phyloP scores from a whole-genome alignment of 2,329 filamentous ascomycete genomes.

The Phialophora macrospora region DNA sequence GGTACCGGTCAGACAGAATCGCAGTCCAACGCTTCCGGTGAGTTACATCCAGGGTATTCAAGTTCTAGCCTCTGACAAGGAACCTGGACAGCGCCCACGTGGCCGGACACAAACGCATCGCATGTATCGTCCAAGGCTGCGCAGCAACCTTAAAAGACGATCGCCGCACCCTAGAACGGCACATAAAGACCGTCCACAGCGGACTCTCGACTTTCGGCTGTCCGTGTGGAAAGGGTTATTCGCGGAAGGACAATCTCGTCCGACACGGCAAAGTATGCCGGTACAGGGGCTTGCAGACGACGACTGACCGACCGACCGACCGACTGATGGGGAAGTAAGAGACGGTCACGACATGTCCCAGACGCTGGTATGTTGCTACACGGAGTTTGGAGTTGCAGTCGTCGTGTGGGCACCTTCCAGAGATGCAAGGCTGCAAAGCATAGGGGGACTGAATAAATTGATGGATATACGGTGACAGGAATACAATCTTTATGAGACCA shows the following conservation, averaged over 20 bases:
- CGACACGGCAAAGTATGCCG: not conserved
- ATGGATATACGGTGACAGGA: no score
- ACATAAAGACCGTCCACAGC: conserved; percentile 1
- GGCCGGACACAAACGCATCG: not conserved
- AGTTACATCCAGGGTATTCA: not conserved
- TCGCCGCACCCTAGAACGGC: conserved; percentile 3
- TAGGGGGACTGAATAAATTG: no score
- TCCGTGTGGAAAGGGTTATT: conserved; percentile 4
- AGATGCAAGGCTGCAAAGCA: no score
- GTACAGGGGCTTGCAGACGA: no score
- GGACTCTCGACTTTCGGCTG: not conserved
- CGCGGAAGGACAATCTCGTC: conserved; percentile 10
- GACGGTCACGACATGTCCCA: not conserved
- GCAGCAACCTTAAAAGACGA: not conserved
- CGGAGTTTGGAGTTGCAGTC: no score
- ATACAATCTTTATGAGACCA: no score
- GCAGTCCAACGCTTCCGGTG: conserved; percentile 6
- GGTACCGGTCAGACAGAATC: not conserved
- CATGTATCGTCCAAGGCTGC: not conserved
- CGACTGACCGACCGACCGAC: no score
- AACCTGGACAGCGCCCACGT: not conserved
- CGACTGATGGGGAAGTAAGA: not conserved
- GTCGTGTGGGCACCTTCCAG: no score
- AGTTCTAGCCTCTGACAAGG: not conserved
- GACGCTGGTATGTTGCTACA: no score